These are phyloP conservation scores for Colletotrichum caudatum DNA, from an alignment of 2,329 filamentous ascomycete species.

Conservation along the genomic window DNA sequence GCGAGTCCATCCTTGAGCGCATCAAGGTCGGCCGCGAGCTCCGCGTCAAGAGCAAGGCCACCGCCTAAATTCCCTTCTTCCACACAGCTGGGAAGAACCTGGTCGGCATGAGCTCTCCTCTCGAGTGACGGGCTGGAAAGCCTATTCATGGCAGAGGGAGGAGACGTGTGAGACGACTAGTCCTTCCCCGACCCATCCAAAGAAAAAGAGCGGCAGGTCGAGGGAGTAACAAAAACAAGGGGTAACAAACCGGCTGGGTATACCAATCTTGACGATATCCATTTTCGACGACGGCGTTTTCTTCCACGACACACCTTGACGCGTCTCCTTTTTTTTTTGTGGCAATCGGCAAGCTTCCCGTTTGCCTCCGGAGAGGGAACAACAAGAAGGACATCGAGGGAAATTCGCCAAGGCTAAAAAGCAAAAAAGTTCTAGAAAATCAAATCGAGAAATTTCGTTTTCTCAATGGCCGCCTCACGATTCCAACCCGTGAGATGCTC, in stretches of 20 bases:
- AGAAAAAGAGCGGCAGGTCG: slow-evolving; percentile 39
- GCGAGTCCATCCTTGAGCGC: slow-evolving; percentile 88
- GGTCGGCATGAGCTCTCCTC: background rate
- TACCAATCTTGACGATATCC: slow-evolving; percentile 20
- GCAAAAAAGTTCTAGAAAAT: slow-evolving; percentile 33
- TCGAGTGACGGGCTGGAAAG: slow-evolving; percentile 13
- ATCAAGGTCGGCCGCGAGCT: slow-evolving; percentile 84
- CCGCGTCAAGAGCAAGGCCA: slow-evolving; percentile 77
- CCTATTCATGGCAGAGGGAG: background rate
- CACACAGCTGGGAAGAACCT: background rate
- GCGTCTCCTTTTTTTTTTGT: slow-evolving; percentile 36
- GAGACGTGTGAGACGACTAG: background rate
- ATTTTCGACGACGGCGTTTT: slow-evolving; percentile 31
- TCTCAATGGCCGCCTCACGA: slow-evolving; percentile 82
- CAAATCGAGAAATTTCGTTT: slow-evolving; percentile 58
- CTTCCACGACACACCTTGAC: slow-evolving; percentile 21
- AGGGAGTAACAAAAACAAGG: slow-evolving; percentile 26
- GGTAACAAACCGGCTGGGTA: slow-evolving; percentile 15
- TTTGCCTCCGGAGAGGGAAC: slow-evolving; percentile 42
- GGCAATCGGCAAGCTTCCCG: slow-evolving; percentile 12
- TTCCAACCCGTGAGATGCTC: slow-evolving; percentile 73
- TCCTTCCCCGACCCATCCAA: background rate
- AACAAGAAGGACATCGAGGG: slow-evolving; percentile 33
- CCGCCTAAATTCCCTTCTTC: slow-evolving; percentile 58
- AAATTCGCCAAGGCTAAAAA: slow-evolving; percentile 48